Evolutionary conservation across 108 stramenopile genomes (phyloP).

Genomic region (Nannochloropsis granulata): DNA sequence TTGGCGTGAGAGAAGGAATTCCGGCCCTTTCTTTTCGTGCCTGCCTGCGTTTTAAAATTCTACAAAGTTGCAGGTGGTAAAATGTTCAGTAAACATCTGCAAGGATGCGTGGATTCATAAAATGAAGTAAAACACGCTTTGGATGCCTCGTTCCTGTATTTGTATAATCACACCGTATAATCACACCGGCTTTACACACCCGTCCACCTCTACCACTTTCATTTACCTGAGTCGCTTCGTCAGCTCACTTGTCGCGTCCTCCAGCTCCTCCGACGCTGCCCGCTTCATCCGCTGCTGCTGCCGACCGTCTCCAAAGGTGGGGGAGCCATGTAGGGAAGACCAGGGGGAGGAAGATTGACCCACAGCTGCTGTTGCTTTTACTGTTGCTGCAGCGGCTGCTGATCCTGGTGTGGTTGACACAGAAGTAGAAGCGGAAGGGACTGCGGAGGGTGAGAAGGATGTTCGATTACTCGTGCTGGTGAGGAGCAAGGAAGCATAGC

Average conservation of each 20-base stretch:
- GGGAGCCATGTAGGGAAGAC: not conserved
- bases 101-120: too few relatives aligned
- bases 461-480: not conserved
- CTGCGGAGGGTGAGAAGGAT: not conserved
- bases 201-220: not conserved
- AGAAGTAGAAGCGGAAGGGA: too few relatives aligned
- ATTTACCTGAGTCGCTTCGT: not conserved
- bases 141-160: too few relatives aligned
- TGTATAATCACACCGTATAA: too few relatives aligned
- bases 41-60: too few relatives aligned
- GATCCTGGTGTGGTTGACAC: not conserved
- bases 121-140: too few relatives aligned
- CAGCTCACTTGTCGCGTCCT: not conserved
- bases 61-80: too few relatives aligned
- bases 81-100: too few relatives aligned
- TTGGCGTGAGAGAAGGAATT: too few relatives aligned
- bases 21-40: too few relatives aligned
- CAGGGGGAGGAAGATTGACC: not conserved
- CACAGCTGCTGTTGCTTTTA: not conserved
- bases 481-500: not conserved
- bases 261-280: not conserved
- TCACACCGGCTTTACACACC: too few relatives aligned
- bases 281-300: not conserved
- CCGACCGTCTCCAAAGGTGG: not conserved
- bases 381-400: not conserved